Conservation (phyloP, 2,329 filamentous ascomycete genomes). For the Capronia americana region DNA sequence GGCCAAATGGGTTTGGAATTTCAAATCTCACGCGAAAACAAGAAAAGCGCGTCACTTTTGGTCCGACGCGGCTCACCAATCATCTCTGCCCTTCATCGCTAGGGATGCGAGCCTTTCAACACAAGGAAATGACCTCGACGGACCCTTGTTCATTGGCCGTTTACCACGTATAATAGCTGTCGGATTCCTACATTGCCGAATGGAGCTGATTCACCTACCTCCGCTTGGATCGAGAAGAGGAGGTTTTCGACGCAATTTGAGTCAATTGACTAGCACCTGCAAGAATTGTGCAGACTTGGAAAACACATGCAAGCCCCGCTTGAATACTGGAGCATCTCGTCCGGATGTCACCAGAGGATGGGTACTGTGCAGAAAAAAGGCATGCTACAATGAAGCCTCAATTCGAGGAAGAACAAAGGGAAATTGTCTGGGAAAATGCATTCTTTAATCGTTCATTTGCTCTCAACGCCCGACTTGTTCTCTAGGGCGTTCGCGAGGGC, state of each 20-base stretch:
- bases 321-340: not conserved
- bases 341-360: not conserved
- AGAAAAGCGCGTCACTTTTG: not conserved
- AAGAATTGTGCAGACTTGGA: not conserved
- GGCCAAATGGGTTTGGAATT: not conserved
- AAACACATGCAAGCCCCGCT: not conserved
- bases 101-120: not conserved
- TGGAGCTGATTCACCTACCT: not conserved
- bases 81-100: not conserved
- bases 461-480: not conserved
- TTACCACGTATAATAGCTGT: too few relatives aligned
- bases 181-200: not conserved
- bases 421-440: not conserved
- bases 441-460: not conserved
- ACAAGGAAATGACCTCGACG: not conserved
- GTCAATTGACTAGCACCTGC: not conserved
- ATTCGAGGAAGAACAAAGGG: not conserved
- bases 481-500: not conserved
- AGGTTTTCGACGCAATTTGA: not conserved
- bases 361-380: not conserved
- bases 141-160: too few relatives aligned
- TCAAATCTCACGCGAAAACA: not conserved
- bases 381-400: not conserved
- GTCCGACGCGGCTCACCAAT: not conserved
- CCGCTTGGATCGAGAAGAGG: not conserved